phyloP scores from a whole-genome alignment of 768 basidiomycete genomes.

The Leccinum longicurvipes region DNA sequence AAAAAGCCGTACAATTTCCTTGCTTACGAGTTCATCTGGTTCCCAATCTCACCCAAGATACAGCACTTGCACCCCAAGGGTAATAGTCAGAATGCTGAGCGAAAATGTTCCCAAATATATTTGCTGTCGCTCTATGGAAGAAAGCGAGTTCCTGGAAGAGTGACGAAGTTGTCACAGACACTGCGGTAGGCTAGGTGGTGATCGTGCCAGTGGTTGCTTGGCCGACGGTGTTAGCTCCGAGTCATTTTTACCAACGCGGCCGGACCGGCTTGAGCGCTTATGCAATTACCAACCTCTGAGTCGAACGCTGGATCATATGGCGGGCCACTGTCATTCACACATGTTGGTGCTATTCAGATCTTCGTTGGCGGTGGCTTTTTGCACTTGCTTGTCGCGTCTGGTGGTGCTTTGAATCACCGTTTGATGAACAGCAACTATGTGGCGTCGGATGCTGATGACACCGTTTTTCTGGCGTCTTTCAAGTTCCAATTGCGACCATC shows the following conservation, averaged over 20 bases:
- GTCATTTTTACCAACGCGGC: too few relatives aligned
- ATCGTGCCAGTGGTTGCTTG: not conserved
- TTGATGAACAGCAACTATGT: too few relatives aligned
- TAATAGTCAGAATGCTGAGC: conserved; percentile 53
- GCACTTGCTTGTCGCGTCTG: not conserved
- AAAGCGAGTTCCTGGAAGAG: conserved; percentile 74
- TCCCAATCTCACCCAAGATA: conserved; percentile 82
- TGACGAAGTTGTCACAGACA: conserved; percentile 1
- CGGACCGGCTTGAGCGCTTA: too few relatives aligned
- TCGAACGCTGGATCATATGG: too few relatives aligned
- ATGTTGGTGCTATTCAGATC: too few relatives aligned
- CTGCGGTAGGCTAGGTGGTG: conserved; percentile 6
- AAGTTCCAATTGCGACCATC: too few relatives aligned
- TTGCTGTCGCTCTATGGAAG: conserved; percentile 72
- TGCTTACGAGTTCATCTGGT: conserved; percentile 60
- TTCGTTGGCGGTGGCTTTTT: too few relatives aligned
- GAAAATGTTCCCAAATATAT: conserved; percentile 53
- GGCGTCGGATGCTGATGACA: too few relatives aligned
- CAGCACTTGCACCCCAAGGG: conserved; percentile 52
- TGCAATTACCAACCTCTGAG: too few relatives aligned
- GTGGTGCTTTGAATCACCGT: not conserved
- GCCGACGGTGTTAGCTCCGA: conserved; percentile 5
- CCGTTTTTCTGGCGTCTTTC: too few relatives aligned
- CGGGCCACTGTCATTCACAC: too few relatives aligned
- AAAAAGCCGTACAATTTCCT: conserved; percentile 55